These are phyloP conservation scores for Trichosporon asahii DNA, from an alignment of 1,284 basidiomycete species.

Conservation along the genomic window DNA sequence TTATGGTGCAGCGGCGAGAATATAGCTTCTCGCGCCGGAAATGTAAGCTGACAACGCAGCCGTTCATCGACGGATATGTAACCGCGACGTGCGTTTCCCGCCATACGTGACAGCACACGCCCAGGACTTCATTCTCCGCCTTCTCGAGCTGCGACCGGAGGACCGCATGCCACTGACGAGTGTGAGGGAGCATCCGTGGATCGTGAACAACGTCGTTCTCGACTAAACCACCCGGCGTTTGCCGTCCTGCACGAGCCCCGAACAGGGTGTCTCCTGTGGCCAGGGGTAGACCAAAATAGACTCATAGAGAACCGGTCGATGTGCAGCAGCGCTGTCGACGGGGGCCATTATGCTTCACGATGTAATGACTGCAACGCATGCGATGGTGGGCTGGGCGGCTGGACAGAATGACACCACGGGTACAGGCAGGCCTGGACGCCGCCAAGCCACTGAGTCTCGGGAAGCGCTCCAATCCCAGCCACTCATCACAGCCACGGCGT, in stretches of 20 bases:
- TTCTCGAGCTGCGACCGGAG: constrained; percentile 76
- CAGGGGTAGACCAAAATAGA: neutral
- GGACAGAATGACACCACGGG: too few relatives aligned
- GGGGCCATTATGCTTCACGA: neutral
- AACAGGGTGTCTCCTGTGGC: neutral
- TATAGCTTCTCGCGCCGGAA: too few relatives aligned
- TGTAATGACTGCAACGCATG: neutral
- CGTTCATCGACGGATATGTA: constrained; percentile 43
- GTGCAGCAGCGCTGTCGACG: neutral
- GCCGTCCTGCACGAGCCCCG: too few relatives aligned
- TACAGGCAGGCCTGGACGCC: neutral
- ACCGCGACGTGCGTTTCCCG: constrained; percentile 72
- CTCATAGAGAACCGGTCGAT: neutral
- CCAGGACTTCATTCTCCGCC: constrained; percentile 64
- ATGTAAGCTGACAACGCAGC: constrained; percentile 21
- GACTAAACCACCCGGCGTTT: neutral
- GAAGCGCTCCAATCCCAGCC: neutral
- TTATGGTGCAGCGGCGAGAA: too few relatives aligned
- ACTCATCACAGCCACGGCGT: neutral
- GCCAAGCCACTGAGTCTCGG: neutral
- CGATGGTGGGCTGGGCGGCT: neutral
- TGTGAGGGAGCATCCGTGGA: constrained; percentile 83
- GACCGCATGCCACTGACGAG: constrained; percentile 71
- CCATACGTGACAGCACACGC: constrained; percentile 61
- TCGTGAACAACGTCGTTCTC: constrained; percentile 43